Conservation (phyloP, 768 basidiomycete genomes). For the Megacollybia marginata region DNA sequence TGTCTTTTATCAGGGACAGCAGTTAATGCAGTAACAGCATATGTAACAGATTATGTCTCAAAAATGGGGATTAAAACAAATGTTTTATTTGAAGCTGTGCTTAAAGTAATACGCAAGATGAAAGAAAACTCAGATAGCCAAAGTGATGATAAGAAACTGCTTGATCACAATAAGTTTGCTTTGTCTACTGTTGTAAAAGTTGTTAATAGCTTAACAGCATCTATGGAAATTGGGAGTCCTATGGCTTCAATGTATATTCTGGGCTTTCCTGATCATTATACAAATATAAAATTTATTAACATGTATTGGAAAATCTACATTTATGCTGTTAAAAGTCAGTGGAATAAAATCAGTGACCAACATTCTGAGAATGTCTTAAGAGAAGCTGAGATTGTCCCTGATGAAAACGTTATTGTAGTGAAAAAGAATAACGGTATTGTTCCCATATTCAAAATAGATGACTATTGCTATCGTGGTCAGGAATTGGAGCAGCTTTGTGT, state of each 20-base stretch:
- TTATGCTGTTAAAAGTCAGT: background rate
- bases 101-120: too few relatives aligned
- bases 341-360: too few relatives aligned
- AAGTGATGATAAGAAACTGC: slow-evolving; percentile 14
- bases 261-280: background rate
- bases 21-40: slow-evolving; percentile 22
- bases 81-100: slow-evolving; percentile 22
- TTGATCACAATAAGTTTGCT: slow-evolving; percentile 8
- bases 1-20: slow-evolving; percentile 26
- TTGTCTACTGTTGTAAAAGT: slow-evolving; percentile 18
- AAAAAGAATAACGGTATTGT: too few relatives aligned
- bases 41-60: slow-evolving; percentile 31
- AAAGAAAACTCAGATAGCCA: slow-evolving; percentile 16
- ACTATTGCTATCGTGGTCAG: background rate
- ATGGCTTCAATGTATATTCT: background rate
- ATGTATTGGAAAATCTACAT: slow-evolving; percentile 9
- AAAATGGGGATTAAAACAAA: slow-evolving; percentile 26
- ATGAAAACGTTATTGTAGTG: too few relatives aligned
- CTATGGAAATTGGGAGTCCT: background rate
- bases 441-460: background rate
- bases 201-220: slow-evolving; percentile 10
- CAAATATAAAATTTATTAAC: slow-evolving; percentile 5
- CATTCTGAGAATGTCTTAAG: too few relatives aligned
- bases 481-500: background rate
- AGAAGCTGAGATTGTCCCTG: too few relatives aligned